A percentile compares a stretch with the other conserved stretches of the same genome.
Evolutionary conservation across 306 rosid species (phyloP).

Genomic region (Amphicarpaea edgeworthii): DNA sequence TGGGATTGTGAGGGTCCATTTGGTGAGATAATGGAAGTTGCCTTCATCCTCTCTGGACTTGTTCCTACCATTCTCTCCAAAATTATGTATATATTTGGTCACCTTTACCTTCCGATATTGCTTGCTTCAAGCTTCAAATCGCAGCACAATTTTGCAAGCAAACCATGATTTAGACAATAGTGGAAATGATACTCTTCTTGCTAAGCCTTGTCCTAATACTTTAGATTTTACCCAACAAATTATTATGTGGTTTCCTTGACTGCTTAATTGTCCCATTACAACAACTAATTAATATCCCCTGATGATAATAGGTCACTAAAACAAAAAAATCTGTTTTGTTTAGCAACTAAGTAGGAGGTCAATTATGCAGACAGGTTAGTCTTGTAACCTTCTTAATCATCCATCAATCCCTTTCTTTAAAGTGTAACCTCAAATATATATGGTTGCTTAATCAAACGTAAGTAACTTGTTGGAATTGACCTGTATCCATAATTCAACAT

Average conservation of each 20-base stretch:
- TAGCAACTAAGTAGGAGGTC: constrained; percentile 34
- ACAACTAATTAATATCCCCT: neutral
- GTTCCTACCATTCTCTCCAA: constrained; percentile 56
- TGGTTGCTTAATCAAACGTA: constrained; percentile 38
- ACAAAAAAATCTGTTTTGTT: constrained; percentile 14
- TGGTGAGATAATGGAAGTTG: constrained; percentile 67
- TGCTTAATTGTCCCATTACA: constrained; percentile 33
- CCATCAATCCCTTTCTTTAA: constrained; percentile 57
- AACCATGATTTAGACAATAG: constrained; percentile 57
- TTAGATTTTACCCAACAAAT: neutral
- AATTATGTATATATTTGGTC: constrained; percentile 40
- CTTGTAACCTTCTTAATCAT: constrained; percentile 20
- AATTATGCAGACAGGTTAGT: constrained; percentile 17
- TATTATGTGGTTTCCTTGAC: constrained; percentile 22
- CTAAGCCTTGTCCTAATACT: constrained; percentile 18
- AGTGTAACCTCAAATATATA: constrained; percentile 22
- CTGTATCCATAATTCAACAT: constrained; percentile 23
- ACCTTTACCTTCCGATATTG: constrained; percentile 53
- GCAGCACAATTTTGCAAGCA: constrained; percentile 55
- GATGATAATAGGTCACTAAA: neutral
- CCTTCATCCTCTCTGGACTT: constrained; percentile 78
- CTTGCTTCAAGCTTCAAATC: constrained; percentile 62
- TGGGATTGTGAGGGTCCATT: constrained; percentile 50
- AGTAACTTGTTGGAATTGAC: constrained; percentile 38
- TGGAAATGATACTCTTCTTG: constrained; percentile 44